Evolutionary conservation across 2,329 filamentous ascomycete species (phyloP), one percentile per base, ranked within the genome.

Genomic region (Spiromastix sp.): DNA sequence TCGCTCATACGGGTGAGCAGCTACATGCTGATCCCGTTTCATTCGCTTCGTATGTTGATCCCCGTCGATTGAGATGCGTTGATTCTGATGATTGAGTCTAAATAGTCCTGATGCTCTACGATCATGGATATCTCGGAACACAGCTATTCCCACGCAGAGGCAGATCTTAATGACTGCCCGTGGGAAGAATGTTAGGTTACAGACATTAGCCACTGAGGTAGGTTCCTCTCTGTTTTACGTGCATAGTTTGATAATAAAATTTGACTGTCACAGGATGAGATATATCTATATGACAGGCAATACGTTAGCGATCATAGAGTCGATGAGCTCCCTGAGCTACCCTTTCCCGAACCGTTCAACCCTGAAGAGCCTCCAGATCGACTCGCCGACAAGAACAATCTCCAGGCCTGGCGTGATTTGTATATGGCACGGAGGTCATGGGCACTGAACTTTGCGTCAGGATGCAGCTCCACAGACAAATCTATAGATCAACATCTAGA

Each of bases 1-100:
- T 94, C 57, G 86, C 85, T 72, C 87, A 93, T 67, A 86, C 83
- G 63, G 89, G 89, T 69, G 80, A 85, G 70, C 80, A 81, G 64
- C 72, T 94, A 56, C 72, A 79, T 59, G 74, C 83, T 59, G 84
- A 93, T 64, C 75, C 79, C 47, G 71, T 78, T 45, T 74, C 77
- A 55, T 82, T 89, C 61, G 70, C 73, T 49, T 81, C 79, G 81
- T 85, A 68, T 50, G 77, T 67, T 38, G 24, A n/a, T 37, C 8
- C 17, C 22, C 20, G 11, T 19, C 19, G 20, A n/a, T 39, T 32
- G 15, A n/a, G n/a, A n/a, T n/a, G n/a, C n/a, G n/a, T n/a, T n/a
- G n/a, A n/a, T n/a, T n/a, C n/a, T n/a, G n/a, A n/a, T n/a, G n/a
- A n/a, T n/a, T n/a, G n/a, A n/a, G n/a, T n/a, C n/a, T 13, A 25